Base-by-base conservation (phyloP, 2,329 filamentous ascomycete genomes). In the Claviceps fusiformis region DNA sequence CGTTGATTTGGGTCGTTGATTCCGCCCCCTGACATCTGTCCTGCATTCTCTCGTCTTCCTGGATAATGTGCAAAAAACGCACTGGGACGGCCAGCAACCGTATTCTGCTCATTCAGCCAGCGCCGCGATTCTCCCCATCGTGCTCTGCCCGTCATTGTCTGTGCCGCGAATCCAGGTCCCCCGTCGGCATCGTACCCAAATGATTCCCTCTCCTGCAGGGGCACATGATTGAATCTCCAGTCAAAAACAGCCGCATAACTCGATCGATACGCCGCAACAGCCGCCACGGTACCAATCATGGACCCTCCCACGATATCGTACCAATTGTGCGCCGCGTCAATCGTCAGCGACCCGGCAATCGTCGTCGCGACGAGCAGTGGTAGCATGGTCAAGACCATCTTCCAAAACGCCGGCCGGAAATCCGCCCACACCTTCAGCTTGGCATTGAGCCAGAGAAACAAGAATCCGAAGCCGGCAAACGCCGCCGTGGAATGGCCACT, bases 361-460 rank as follows among this genome's bases (percentile, higher is more conserved):
- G 86, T 66, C 1, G 73, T 70, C 0, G 83, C 82, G 1, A 74
- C 79, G 0, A 87, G 73, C 1, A 87, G 66, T 0, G 85, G 85
- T 0, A 76, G 65, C 59, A 81, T 78, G 3, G 79, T 71, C 10
- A 75, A 73, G 4, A 79, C 70, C 4, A 87, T 69, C 66, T 86
- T 87, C 83, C 83, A 87, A 67, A 85, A 77, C 0, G 79, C 74
- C 0, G 84, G 78, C 56, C 84, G 81, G 63, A 85, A 80, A 65
- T 86, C 82, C 24, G 77, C 73, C 70, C 79, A 86, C 52, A 86
- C 77, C 70, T 87, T 87, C 44, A 88, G 71, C 69, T 88, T 87
- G 39, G 82, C 84, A 62, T 87, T 87, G 31, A 87, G 72, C 70
- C 86, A 88, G 11, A 87, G 71, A 60, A 76, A 83, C 8, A 87